Evolutionary conservation across 805 yeast genomes (phyloP).

Genomic region (Myxozyma neglecta): DNA sequence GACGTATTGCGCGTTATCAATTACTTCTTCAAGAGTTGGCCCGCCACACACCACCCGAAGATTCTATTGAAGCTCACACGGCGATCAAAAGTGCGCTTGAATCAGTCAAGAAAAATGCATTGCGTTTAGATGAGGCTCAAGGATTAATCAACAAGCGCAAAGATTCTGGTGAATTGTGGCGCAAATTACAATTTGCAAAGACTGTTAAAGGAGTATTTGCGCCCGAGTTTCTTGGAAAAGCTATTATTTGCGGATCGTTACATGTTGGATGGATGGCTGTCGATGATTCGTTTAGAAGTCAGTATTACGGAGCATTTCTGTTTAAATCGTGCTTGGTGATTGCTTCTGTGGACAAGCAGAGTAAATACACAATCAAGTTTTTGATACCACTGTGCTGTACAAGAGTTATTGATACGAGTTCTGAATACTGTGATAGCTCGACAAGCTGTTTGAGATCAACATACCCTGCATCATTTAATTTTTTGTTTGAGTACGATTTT

Average conservation of each 20-base stretch:
- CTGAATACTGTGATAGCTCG: constrained; percentile 4
- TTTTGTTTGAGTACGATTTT: constrained; percentile 24
- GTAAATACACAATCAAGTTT: constrained; percentile 20
- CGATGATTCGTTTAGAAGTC: constrained; percentile 15
- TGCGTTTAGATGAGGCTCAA: constrained; percentile 9
- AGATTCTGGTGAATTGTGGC: constrained; percentile 21
- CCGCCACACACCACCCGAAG: constrained; percentile 17
- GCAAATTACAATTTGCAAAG: constrained; percentile 12
- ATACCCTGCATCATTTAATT: constrained; percentile 16
- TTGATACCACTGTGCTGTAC: constrained; percentile 23
- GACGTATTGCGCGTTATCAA: constrained; percentile 19
- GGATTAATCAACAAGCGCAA: background rate
- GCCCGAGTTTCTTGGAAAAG: constrained; percentile 23
- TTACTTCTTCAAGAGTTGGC: constrained; percentile 21
- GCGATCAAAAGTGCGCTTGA: constrained; percentile 3
- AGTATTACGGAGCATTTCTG: constrained; percentile 24
- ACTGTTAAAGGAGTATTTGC: background rate
- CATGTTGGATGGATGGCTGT: constrained; percentile 25
- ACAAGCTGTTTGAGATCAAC: constrained; percentile 18
- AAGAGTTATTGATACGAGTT: background rate
- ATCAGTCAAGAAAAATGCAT: constrained; percentile 5
- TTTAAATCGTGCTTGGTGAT: constrained; percentile 28
- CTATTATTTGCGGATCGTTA: constrained; percentile 28
- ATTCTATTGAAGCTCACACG: constrained; percentile 13
- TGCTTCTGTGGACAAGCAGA: constrained; percentile 8